phyloP scores from a whole-genome alignment of 306 rosid species.

The Senna siamea region DNA sequence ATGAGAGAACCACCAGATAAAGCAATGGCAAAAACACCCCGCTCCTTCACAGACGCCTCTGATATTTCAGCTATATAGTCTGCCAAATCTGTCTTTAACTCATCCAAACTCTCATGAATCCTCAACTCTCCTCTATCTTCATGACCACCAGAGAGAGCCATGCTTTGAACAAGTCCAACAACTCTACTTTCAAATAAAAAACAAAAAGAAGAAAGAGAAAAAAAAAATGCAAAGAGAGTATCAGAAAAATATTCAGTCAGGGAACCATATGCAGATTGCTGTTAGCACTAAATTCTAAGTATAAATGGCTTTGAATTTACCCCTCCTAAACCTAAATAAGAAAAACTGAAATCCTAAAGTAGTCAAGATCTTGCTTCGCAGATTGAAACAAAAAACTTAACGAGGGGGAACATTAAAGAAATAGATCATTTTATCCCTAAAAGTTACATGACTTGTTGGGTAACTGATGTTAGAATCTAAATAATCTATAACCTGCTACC shows the following conservation, averaged over 20 bases:
- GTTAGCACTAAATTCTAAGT: conserved; percentile 24
- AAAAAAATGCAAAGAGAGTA: not conserved
- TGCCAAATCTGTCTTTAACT: conserved; percentile 85
- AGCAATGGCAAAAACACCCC: conserved; percentile 85
- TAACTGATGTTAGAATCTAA: conserved; percentile 16
- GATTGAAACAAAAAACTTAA: conserved; percentile 38
- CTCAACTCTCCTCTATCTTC: conserved; percentile 63
- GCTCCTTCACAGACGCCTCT: conserved; percentile 87
- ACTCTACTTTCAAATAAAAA: conserved; percentile 29
- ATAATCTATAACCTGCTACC: conserved; percentile 1
- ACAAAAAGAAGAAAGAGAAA: too few relatives aligned
- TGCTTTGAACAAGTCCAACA: conserved; percentile 43
- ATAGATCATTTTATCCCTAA: conserved; percentile 34
- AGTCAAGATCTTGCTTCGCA: conserved; percentile 38
- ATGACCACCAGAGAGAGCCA: conserved; percentile 67
- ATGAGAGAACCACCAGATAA: conserved; percentile 99
- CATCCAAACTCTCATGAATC: conserved; percentile 90
- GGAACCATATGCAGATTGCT: not conserved
- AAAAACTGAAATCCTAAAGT: conserved; percentile 34
- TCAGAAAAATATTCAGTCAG: conserved; percentile 2
- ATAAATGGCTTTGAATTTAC: conserved; percentile 23
- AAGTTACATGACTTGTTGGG: conserved; percentile 27
- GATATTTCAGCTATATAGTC: conserved; percentile 86
- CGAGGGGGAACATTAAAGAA: conserved; percentile 19
- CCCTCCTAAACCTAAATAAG: conserved; percentile 24